Evolutionary conservation across 1,139 yeast genomes (phyloP).

Genomic region (Sporopachydermia cereana): DNA sequence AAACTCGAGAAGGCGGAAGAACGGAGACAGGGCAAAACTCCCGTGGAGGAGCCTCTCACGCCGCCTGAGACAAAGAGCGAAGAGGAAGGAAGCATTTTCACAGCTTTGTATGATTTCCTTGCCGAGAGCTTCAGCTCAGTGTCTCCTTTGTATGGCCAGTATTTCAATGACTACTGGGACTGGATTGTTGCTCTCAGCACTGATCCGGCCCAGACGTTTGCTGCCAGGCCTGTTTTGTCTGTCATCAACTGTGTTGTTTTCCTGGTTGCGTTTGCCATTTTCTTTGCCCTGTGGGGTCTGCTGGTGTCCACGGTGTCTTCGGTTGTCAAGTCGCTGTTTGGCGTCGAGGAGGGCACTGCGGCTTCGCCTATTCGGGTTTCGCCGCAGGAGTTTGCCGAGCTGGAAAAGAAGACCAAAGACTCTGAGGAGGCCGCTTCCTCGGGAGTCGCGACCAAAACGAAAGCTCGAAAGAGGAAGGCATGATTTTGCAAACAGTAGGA

Average conservation of each 20-base stretch:
- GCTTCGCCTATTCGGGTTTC: neutral
- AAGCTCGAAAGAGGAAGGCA: neutral
- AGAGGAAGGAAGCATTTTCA: constrained; percentile 19
- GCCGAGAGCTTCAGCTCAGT: constrained; percentile 9
- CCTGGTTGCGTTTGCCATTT: constrained; percentile 28
- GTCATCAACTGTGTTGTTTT: constrained; percentile 34
- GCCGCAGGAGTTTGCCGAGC: neutral
- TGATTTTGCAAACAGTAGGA: neutral
- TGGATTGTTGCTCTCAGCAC: constrained; percentile 29
- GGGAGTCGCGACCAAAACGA: neutral
- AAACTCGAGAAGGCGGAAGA: constrained; percentile 36
- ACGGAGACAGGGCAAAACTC: constrained; percentile 6
- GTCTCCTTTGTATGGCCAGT: constrained; percentile 16
- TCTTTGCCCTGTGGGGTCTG: constrained; percentile 32
- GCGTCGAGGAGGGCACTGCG: neutral
- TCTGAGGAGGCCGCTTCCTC: constrained; percentile 1
- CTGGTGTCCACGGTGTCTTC: constrained; percentile 14
- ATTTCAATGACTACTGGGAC: constrained; percentile 21
- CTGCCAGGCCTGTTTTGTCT: constrained; percentile 37
- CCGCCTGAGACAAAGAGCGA: constrained; percentile 38
- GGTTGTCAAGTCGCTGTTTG: neutral
- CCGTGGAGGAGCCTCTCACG: constrained; percentile 23
- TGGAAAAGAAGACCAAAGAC: neutral
- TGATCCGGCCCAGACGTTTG: constrained; percentile 33
- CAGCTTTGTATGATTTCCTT: constrained; percentile 6